Evolutionary conservation across 2,329 filamentous ascomycete genomes (phyloP).

Genomic region (Atkinsonella texensis): DNA sequence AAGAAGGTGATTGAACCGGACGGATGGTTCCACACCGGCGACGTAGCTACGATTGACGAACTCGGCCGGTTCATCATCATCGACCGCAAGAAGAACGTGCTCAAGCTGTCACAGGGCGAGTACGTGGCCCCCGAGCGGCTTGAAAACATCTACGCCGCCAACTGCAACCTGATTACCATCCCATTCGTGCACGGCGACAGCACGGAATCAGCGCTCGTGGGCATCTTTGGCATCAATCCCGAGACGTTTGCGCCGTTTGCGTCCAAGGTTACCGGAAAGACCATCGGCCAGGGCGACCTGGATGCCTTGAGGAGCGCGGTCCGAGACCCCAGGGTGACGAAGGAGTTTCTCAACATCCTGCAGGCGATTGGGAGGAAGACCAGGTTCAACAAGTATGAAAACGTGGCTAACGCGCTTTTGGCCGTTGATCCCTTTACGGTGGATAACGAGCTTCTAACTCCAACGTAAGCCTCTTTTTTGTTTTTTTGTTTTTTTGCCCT

Average conservation of each 20-base stretch:
- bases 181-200: conserved; percentile 88
- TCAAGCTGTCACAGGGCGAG: conserved; percentile 94
- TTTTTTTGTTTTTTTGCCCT: background rate
- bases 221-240: conserved; percentile 76
- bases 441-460: conserved; percentile 80
- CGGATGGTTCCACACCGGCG: conserved; percentile 95
- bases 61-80: conserved; percentile 83
- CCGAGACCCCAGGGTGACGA: conserved; percentile 56
- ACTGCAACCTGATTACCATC: conserved; percentile 62
- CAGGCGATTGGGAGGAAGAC: conserved; percentile 67
- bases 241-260: conserved; percentile 72
- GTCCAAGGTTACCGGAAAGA: conserved; percentile 59
- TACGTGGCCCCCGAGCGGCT: conserved; percentile 96
- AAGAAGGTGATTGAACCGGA: conserved; percentile 68
- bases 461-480: conserved; percentile 55
- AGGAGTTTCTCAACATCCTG: conserved; percentile 65
- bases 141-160: conserved; percentile 85
- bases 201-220: conserved; percentile 69
- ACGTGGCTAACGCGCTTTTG: conserved; percentile 60
- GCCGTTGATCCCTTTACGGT: conserved; percentile 83
- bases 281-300: conserved; percentile 51
- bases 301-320: conserved; percentile 55
- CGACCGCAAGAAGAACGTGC: conserved; percentile 94
- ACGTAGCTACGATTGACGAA: conserved; percentile 76
- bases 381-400: conserved; percentile 88